A percentile compares a stretch with the other conserved stretches of the same genome.
These are phyloP conservation scores for Vanilla planifolia DNA, from an alignment of 106 monocot species.

Conservation along the genomic window DNA sequence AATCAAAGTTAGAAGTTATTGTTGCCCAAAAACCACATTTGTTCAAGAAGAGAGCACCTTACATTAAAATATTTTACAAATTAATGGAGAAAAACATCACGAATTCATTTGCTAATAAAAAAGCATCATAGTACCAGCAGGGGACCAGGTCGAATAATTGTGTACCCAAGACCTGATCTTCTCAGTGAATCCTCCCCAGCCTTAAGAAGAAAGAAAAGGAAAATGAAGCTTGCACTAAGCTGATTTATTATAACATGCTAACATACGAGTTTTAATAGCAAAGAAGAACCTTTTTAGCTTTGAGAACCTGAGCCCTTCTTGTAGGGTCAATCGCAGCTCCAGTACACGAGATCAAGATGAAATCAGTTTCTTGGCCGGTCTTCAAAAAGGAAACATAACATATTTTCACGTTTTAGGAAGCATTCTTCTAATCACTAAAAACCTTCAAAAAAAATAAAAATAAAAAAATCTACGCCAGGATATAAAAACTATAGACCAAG, in stretches of 20 bases:
- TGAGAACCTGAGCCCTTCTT: conserved; percentile 91
- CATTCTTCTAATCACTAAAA: too few relatives aligned
- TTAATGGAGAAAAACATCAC: too few relatives aligned
- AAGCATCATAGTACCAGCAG: conserved; percentile 51
- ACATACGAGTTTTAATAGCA: not conserved
- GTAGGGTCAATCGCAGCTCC: conserved; percentile 74
- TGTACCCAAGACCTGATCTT: conserved; percentile 96
- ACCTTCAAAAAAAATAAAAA: too few relatives aligned
- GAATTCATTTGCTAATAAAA: too few relatives aligned
- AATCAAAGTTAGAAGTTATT: too few relatives aligned
- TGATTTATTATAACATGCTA: not conserved
- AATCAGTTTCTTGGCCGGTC: conserved; percentile 95
- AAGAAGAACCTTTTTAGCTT: conserved; percentile 79
- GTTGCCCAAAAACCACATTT: too few relatives aligned
- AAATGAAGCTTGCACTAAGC: not conserved
- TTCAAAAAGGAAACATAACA: conserved; percentile 23
- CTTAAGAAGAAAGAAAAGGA: conserved; percentile 21
- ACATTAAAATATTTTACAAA: too few relatives aligned
- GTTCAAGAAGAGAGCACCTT: too few relatives aligned
- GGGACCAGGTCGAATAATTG: conserved; percentile 94
- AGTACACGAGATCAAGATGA: conserved; percentile 89
- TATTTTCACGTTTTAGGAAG: not conserved
- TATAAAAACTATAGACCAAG: too few relatives aligned
- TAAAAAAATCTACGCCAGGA: too few relatives aligned
- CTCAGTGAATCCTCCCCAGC: conserved; percentile 87